Evolutionary conservation across 2,329 filamentous ascomycete genomes (phyloP), one percentile per base, ranked within the genome.

Genomic region (Sclerotiophoma versabilis): DNA sequence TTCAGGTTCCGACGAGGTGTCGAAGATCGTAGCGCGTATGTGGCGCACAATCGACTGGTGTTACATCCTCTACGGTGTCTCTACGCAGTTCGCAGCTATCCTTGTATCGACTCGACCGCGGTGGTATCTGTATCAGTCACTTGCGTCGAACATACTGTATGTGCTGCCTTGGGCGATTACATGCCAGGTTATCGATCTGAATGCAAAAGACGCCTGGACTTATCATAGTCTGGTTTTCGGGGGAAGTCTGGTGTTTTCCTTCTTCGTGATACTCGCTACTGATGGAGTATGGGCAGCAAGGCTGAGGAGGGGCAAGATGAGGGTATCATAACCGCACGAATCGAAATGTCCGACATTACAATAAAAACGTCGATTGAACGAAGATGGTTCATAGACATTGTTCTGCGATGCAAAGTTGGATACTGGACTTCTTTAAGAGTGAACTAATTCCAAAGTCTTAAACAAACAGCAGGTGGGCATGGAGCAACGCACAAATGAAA

Each of bases 131-230:
- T 85, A 82, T 53, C 87, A 91, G 68, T 86, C 84, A 3, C 73
- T 91, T 0, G 81, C 76, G 0, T 89, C 87, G 6, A 91, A 91
- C 62, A 41, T 91, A 0, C 69, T 87, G 0, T 91, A 87, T 66
- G 87, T 91, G 0, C 72, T 92, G 2, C 88, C 87, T 0, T 91
- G 88, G 87, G 87, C 88, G 0, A 83, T 91, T 33, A 85, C 82
- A 0, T 72, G 85, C 83, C 54, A 83, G 33, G 57, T 62, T 0
- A 59, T 43, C 2, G 27, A 58, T 7, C 26, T 74, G 34, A 78
- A 80, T 6, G 68, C 77, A 3, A 72, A 73, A 0, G 82, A 85
- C 63, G 87, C 88, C 0, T 91, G 87, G 88, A 85, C 79, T 0
- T 90, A 87, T 66, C 84, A 90, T 62, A 79, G 82, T 0, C 69